Evolutionary conservation across 129 eudicot genomes (phyloP).

Genomic region (Silybum marianum): DNA sequence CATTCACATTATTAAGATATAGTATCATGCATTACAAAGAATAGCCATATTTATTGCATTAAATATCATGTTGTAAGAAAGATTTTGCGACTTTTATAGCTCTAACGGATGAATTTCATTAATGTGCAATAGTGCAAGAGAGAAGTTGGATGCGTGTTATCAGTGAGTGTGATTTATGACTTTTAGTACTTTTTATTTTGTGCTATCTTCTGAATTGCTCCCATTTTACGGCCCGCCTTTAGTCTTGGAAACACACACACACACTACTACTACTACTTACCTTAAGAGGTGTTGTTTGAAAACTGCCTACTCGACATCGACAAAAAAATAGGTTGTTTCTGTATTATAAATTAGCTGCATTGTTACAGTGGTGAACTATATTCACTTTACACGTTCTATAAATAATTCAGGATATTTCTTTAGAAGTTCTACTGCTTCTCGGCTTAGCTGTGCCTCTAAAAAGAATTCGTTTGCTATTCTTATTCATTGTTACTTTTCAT

Average conservation of each 20-base stretch:
- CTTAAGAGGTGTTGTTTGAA: background rate
- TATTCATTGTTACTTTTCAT: background rate
- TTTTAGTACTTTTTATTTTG: background rate
- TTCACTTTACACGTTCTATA: background rate
- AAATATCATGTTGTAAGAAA: background rate
- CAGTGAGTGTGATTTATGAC: background rate
- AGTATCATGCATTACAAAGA: background rate
- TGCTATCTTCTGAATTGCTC: background rate
- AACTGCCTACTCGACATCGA: background rate
- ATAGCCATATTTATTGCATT: background rate
- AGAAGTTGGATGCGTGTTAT: background rate
- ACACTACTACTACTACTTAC: background rate
- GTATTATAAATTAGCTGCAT: background rate
- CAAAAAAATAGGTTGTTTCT: background rate
- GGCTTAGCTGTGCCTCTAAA: background rate
- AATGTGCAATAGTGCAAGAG: background rate
- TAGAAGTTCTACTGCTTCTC: background rate
- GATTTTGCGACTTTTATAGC: background rate
- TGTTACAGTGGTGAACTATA: background rate
- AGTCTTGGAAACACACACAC: background rate
- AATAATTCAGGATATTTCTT: background rate
- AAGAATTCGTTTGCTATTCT: background rate
- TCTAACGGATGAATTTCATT: background rate
- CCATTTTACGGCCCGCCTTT: background rate
- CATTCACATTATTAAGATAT: background rate